Evolutionary conservation across 352 stramenopile genomes (phyloP), one percentile per base, ranked within the genome.

Genomic region (Pythium diclinum): DNA sequence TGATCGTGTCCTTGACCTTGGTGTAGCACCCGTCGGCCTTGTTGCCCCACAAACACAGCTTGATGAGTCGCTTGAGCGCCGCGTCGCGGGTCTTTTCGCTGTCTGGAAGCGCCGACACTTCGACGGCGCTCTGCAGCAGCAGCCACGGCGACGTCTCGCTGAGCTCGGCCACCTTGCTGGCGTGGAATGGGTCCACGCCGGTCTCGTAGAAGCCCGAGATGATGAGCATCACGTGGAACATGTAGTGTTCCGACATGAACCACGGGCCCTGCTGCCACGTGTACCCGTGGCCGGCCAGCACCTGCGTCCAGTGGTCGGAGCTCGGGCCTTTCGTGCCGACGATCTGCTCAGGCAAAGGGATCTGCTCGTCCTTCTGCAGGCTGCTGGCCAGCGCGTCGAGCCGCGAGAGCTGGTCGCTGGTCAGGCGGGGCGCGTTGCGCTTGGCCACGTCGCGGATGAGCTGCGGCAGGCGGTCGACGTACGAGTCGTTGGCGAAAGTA

Each of bases 21-120:
- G 84, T 92, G 72, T 92, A 88, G 63, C 79, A 88, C 13, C 81
- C 81, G 56, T 91, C 83, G 21, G 83, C 81, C 61, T 89, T 89
- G 67, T 92, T 92, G 28, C 83, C 83, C 78, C 83, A 92, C 19
- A 92, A 56, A 69, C 80, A 87, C 47, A 89, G 66, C 69, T 88
- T 92, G 60, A 92, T 75, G 11, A 88, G 73, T 1, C 74, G 70
- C 59, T 77, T 69, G 11, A 92, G 67, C 57, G 77, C 65, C 7
- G 74, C 73, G 23, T 77, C 73, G 23, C 68, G 72, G 10, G 67
- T 76, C n/a, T 25, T 73, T 17, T 63, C 68, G 42, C 57, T 57
- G 32, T 74, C 65, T 7, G 59, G 56, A 16, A 61, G 33, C 36
- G 70, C 56, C 0, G 67, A 72, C 8, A 78, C 23, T 56, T 58